Evolutionary conservation across 192 early-diverging fungal species (phyloP), one percentile per base, ranked within the genome.

Genomic region (Mortierella alpina): DNA sequence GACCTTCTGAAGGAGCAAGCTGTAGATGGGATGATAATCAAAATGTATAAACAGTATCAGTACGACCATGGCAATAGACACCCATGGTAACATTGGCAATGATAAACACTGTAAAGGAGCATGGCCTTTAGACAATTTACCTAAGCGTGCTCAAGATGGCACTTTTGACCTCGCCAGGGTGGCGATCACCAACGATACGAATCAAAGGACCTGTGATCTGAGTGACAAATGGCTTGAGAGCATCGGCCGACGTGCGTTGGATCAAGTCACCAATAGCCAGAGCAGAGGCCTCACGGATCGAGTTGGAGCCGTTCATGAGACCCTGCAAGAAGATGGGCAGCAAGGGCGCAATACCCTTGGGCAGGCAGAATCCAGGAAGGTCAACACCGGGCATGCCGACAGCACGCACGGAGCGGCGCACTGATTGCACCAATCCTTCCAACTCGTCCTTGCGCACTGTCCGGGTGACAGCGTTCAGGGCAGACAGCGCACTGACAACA

Each of bases 181-280:
- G 92, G 40, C 97, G 92, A 83, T 99, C 98, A 60, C 97, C 96
- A 69, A 98, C 92, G 66, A 99, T 94, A 85, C 98, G 95, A 85
- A 99, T 99, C 53, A 99, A 88, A 31, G 97, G 96, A 53, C 98
- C 98, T 9, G 98, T 96, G 50, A 99, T 97, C 70, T 93, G 93
- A 8, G 96, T 98, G 41, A 97, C 96, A 80, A 93, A 99, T 45
- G 94, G 90, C 53, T 92, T 92, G 31, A 99, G 87, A 11, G 92
- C 91, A 15, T 91, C 89, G 7, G 90, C 87, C 15, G 92, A 89
- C 10, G 95, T 96, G 22, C 91, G 82, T 50, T 89, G 88, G 63
- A 90, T 88, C 75, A 91, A 80, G 55, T 88, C 87, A 59, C 96
- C 95, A 85, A 99, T 91, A 46, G 93, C 95, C 42, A 93, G 84